Percentiles rank a stretch among this genome's conserved stretches.
Evolutionary conservation across 305 asterid species (phyloP).

Genomic region (Solanum aculeatissimum): DNA sequence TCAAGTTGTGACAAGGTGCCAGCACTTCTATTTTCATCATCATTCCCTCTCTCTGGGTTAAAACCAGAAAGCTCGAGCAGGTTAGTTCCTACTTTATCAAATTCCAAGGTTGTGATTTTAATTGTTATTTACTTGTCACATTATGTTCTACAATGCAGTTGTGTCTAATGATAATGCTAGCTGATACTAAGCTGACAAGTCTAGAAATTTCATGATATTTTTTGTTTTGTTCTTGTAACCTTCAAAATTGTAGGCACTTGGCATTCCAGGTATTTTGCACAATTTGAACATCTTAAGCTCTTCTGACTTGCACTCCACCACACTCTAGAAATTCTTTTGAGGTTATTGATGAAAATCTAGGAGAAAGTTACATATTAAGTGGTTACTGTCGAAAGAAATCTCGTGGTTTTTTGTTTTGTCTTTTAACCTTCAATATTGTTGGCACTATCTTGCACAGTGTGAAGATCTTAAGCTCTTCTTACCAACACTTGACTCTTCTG

Average conservation of each 20-base stretch:
- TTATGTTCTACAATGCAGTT: neutral
- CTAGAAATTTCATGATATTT: neutral
- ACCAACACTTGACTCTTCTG: neutral
- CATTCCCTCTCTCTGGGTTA: conserved; percentile 8
- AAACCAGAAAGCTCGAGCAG: conserved; percentile 1
- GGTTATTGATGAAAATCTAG: neutral
- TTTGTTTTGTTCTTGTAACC: neutral
- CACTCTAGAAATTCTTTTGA: neutral
- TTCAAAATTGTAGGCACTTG: neutral
- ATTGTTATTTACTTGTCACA: neutral
- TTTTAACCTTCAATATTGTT: neutral
- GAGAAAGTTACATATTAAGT: neutral
- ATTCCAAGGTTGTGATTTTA: neutral
- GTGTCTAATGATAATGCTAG: neutral
- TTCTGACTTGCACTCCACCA: neutral
- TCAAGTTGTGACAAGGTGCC: conserved; percentile 19
- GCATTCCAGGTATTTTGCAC: neutral
- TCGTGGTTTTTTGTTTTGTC: neutral
- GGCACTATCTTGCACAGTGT: neutral
- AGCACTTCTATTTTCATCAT: conserved; percentile 3
- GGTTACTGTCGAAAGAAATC: neutral
- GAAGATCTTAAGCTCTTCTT: neutral
- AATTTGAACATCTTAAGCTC: neutral
- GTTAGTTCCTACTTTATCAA: neutral
- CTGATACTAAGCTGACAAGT: neutral